These are phyloP conservation scores for Tieghemiomyces parasiticus DNA, from an alignment of 192 early-diverging fungal genomes.

Conservation along the genomic window DNA sequence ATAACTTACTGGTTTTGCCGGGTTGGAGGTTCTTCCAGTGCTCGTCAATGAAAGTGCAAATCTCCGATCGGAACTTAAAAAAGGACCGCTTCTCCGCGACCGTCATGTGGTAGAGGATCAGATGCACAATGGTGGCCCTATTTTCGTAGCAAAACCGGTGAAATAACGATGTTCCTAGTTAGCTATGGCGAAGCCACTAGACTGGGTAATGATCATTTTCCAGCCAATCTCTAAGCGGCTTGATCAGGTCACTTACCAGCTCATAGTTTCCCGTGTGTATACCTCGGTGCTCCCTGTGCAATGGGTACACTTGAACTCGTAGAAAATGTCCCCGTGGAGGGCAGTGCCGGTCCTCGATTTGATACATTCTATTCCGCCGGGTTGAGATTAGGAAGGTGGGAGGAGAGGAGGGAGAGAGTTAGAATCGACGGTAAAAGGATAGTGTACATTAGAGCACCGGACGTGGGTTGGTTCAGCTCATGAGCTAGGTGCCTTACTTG, in stretches of 20 bases:
- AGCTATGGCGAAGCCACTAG: not conserved
- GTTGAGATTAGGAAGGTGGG: not conserved
- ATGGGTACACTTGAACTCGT: slow-evolving; percentile 56
- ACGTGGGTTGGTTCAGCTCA: not conserved
- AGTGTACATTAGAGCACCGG: not conserved
- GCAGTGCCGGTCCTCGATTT: slow-evolving; percentile 34
- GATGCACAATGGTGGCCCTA: slow-evolving; percentile 44
- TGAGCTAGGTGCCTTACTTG: slow-evolving; percentile 26
- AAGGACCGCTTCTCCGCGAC: slow-evolving; percentile 42
- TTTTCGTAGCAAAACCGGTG: not conserved
- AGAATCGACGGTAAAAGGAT: not conserved
- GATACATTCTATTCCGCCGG: slow-evolving; percentile 39
- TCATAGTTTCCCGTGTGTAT: slow-evolving; percentile 50
- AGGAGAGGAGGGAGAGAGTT: not conserved
- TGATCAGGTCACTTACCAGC: slow-evolving; percentile 31
- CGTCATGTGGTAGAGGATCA: slow-evolving; percentile 62
- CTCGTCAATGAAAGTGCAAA: slow-evolving; percentile 59
- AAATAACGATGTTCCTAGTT: not conserved
- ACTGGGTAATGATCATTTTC: not conserved
- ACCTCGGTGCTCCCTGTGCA: slow-evolving; percentile 45
- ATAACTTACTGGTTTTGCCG: slow-evolving; percentile 43
- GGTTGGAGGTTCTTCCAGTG: slow-evolving; percentile 61
- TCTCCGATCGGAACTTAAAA: slow-evolving; percentile 67
- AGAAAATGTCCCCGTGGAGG: slow-evolving; percentile 58
- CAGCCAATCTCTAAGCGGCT: not conserved